Percentiles rank a stretch among this genome's conserved stretches.
Conservation (phyloP, 2,329 filamentous ascomycete genomes). For the Arthrobotrys sphaeroides region DNA sequence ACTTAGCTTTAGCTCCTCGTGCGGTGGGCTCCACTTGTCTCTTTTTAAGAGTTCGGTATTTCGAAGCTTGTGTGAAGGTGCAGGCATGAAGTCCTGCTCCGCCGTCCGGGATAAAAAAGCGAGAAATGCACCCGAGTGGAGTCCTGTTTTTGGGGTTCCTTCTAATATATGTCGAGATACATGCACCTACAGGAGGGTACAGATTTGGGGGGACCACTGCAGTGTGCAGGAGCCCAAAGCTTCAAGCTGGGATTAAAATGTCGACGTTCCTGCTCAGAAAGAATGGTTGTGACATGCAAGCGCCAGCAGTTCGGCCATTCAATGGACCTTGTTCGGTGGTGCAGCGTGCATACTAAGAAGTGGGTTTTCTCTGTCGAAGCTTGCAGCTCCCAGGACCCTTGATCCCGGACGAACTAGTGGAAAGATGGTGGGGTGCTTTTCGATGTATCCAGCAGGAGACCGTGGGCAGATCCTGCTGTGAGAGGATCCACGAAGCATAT, state of each 20-base stretch:
- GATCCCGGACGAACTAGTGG: slow-evolving; percentile 44
- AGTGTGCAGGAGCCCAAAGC: slow-evolving; percentile 12
- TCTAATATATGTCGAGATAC: slow-evolving; percentile 6
- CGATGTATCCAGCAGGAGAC: slow-evolving; percentile 39
- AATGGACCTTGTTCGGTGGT: slow-evolving; percentile 29
- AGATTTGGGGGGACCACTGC: slow-evolving; percentile 20
- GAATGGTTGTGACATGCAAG: slow-evolving; percentile 31
- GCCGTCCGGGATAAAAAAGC: slow-evolving; percentile 48
- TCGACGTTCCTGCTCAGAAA: slow-evolving; percentile 9
- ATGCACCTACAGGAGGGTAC: slow-evolving; percentile 16
- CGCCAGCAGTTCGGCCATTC: slow-evolving; percentile 48
- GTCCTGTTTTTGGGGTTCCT: background rate
- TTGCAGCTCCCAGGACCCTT: slow-evolving; percentile 51
- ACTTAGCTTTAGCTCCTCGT: slow-evolving; percentile 8
- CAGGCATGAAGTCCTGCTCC: slow-evolving; percentile 25
- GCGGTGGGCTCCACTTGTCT: slow-evolving; percentile 19
- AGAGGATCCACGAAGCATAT: slow-evolving; percentile 51
- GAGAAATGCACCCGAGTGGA: slow-evolving; percentile 47
- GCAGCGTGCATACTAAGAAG: slow-evolving; percentile 25
- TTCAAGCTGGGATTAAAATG: slow-evolving; percentile 36
- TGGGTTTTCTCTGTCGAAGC: slow-evolving; percentile 16
- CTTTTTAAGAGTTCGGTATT: slow-evolving; percentile 35
- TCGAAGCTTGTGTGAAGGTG: slow-evolving; percentile 37
- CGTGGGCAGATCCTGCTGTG: slow-evolving; percentile 38
- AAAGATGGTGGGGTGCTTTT: slow-evolving; percentile 54